Conservation (phyloP, 768 basidiomycete species). For the Suillus cothurnatus region DNA sequence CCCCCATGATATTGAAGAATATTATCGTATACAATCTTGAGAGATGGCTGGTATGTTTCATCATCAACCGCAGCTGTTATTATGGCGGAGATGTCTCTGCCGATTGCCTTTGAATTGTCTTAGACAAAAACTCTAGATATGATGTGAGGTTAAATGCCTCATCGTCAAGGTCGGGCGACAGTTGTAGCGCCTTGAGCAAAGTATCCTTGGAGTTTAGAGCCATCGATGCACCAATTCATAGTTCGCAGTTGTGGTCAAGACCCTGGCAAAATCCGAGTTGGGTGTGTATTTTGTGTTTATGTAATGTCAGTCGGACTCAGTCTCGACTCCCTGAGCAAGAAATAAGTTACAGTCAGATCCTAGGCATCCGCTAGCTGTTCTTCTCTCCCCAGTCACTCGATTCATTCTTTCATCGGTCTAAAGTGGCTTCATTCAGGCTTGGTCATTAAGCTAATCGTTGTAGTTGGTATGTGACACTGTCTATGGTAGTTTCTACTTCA, state of each 20-base stretch:
- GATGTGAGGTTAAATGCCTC: slow-evolving; percentile 18
- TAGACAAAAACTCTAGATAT: neutral
- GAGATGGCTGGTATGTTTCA: slow-evolving; percentile 10
- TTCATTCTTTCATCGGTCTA: neutral
- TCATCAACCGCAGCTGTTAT: slow-evolving; percentile 20
- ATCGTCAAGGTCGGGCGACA: slow-evolving; percentile 26
- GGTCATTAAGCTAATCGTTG: neutral
- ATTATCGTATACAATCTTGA: slow-evolving; percentile 21
- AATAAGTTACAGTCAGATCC: too few relatives aligned
- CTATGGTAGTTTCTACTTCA: neutral
- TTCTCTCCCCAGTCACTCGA: neutral
- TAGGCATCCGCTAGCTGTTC: too few relatives aligned
- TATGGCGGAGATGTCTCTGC: slow-evolving; percentile 19
- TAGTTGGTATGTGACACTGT: neutral
- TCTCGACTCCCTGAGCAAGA: too few relatives aligned
- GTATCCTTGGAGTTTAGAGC: slow-evolving; percentile 1
- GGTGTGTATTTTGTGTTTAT: too few relatives aligned
- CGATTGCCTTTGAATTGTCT: slow-evolving; percentile 20
- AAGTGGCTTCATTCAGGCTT: neutral
- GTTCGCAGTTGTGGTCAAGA: neutral
- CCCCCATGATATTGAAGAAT: slow-evolving; percentile 16
- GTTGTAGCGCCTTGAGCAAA: slow-evolving; percentile 21
- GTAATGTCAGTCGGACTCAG: too few relatives aligned
- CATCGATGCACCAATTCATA: neutral
- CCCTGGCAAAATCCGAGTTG: too few relatives aligned